phyloP scores from a whole-genome alignment of 73 alveolate species.

The Paramecium biaurelia region DNA sequence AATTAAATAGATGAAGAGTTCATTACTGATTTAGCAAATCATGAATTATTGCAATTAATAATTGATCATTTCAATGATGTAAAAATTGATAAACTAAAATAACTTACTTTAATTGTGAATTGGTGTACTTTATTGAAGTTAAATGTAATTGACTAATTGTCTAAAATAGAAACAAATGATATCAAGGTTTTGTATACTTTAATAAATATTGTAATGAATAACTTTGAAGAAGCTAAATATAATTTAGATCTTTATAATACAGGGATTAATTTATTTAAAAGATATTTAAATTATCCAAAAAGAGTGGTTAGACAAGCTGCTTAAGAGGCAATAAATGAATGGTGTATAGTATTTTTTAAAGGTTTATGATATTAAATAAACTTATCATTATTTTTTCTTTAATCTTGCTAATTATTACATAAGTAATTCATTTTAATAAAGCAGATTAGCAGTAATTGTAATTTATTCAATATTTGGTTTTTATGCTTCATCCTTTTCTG shows the following conservation, averaged over 20 bases:
- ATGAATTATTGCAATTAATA: background rate
- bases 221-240: background rate
- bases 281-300: background rate
- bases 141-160: background rate
- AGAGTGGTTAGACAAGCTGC: background rate
- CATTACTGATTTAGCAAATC: background rate
- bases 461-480: slow-evolving; percentile 15
- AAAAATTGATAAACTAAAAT: background rate
- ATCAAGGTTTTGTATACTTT: background rate
- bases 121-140: background rate
- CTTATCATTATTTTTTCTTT: background rate
- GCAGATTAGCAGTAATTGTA: background rate
- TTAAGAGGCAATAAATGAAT: background rate
- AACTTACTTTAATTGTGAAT: background rate
- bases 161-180: background rate
- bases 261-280: background rate
- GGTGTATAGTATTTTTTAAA: background rate
- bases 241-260: background rate
- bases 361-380: background rate
- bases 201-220: background rate
- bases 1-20: background rate
- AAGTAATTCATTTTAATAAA: background rate
- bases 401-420: background rate
- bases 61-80: background rate
- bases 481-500: background rate